These are phyloP conservation scores for Fusarium secorum DNA, from an alignment of 2,329 filamentous ascomycete species.

Conservation along the genomic window DNA sequence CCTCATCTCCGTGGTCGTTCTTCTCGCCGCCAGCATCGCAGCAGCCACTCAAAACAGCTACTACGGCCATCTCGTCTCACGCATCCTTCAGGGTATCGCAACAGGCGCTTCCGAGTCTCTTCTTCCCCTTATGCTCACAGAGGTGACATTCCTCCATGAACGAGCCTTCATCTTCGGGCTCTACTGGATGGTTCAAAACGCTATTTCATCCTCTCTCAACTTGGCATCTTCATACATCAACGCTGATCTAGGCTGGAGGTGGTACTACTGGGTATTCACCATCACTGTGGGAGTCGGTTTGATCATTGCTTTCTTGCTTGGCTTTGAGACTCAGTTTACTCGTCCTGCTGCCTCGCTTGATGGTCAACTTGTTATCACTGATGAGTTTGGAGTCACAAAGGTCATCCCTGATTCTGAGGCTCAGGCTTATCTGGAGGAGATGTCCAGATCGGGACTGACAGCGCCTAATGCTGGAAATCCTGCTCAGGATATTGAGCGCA, in stretches of 20 bases:
- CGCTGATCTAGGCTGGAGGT: constrained; percentile 7
- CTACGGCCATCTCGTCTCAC: background rate
- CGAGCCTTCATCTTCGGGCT: constrained; percentile 8
- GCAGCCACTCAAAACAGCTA: constrained; percentile 2
- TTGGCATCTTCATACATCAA: constrained; percentile 11
- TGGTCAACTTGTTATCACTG: constrained; percentile 9
- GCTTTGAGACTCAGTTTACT: constrained; percentile 10
- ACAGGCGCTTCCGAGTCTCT: constrained; percentile 10
- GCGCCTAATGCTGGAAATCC: background rate
- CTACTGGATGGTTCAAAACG: constrained; percentile 17
- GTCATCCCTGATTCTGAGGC: constrained; percentile 11
- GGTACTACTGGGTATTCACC: constrained; percentile 17
- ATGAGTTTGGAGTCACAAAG: constrained; percentile 9
- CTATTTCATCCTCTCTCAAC: background rate
- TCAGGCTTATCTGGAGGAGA: constrained; percentile 6
- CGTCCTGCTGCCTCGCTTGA: constrained; percentile 10
- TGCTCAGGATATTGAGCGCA: background rate
- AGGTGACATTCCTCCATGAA: constrained; percentile 7
- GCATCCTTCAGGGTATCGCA: background rate
- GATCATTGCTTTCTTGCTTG: background rate
- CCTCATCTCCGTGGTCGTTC: background rate
- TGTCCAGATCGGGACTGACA: background rate
- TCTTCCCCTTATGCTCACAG: constrained; percentile 4
- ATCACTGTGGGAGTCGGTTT: constrained; percentile 4
- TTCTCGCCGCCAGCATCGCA: background rate